Base-by-base conservation (phyloP, 805 yeast genomes). In the Limtongia smithiae region DNA sequence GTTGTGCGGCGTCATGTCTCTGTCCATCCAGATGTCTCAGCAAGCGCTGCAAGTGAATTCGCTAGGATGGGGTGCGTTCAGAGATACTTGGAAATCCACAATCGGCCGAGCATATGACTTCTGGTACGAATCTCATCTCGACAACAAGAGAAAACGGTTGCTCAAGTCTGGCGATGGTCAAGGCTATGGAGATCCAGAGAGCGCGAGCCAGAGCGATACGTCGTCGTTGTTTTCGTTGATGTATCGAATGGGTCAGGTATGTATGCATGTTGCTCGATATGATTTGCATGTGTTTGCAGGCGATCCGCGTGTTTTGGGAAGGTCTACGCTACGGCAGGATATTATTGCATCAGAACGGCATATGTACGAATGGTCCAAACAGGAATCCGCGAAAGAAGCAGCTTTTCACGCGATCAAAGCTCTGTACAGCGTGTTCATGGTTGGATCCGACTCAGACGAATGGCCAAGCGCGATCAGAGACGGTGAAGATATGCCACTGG, bases 281-380 rank as follows among this genome's bases (percentile, higher is more conserved):
- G 94, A 87, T 65, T 79, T 85, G 54, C 84, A 83, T 42, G 81
- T 85, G 6, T 82, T 73, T 65, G 82, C 90, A 1, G 95, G 95
- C 0, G 85, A 88, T 6, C 90, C 90, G 0, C 79, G 84, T 68
- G 76, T 89, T 60, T 82, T 84, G 81, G 84, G 79, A 60, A 86
- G 81, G 28, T 70, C 70, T 36, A 80, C 84, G 7, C 76, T 78
- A 3, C 68, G 68, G 14, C 62, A 68, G 1, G 82, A 78, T 49
- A 74, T 77, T 54, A 72, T 73, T 21, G 67, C 72, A 2, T 79
- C 78, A 9, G 69, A 72, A 32, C 67, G 67, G 14, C 71, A 80
- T 52, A 74, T 83, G 18, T 65, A 69, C 36, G 77, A 72, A 40
- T 79, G 85, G 81, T 69, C 81, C 0, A 58, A 62, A 4, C 44